Base-by-base conservation (phyloP, 2,329 filamentous ascomycete species). In the Epichloe gansuensis region DNA sequence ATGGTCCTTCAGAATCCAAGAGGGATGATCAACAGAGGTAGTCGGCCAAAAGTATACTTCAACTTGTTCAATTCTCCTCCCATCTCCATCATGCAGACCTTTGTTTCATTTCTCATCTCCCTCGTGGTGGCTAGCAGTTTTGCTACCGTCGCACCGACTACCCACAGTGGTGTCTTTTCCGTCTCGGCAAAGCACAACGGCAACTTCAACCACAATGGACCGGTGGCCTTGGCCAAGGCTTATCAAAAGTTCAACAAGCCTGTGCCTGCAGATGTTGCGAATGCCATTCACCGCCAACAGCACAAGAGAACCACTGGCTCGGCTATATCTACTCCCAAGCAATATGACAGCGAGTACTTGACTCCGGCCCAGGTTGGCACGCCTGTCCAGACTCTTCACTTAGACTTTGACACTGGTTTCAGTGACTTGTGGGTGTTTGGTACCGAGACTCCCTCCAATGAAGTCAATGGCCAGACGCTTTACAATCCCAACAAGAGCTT, bases 401-500 rank as follows among this genome's bases (percentile, higher is more conserved):
- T 61, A 21, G 52, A 58, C 53, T 58, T 61, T 39, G 59, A 61
- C 31, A 61, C 58, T 6, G 58, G 60, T 34, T 60, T 62, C 17
- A 60, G 61, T 48, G 63, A 65, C 31, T 57, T 67, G 6, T 61
- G 59, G 52, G 62, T 60, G 56, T 75, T 74, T 56, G 73, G 70
- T 55, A 69, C 71, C 52, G 70, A 72, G 55, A 75, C 71, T 34
- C 61, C 65, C 43, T 50, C 60, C 37, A 37, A 52, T 17, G 58
- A 70, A 50, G 61, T 71, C 8, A 60, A 63, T 4, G 72, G 71
- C 1, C 72, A 75, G 56, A 61, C 63, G 0, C 48, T 69, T n/a
- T 75, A 71, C 59, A 59, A 69, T 39, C 68, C 72, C 1, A 56
- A 51, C 28, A 60, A 64, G 47, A 73, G 69, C 54, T 67, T 64